A percentile compares a stretch with the other conserved stretches of the same genome.
Evolutionary conservation across 306 rosid genomes (phyloP).

Genomic region (Notholithocarpus densiflorus): DNA sequence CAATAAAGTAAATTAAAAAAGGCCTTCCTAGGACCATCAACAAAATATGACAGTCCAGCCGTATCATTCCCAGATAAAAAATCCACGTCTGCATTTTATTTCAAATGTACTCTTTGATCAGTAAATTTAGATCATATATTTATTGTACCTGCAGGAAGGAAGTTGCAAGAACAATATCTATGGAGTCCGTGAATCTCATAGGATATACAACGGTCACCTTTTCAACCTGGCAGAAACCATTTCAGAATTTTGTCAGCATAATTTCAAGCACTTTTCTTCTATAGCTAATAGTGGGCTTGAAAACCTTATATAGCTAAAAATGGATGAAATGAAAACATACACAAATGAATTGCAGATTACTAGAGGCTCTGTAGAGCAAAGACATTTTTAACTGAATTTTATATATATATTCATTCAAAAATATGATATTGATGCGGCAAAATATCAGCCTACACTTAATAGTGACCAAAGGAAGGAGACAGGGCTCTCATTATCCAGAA

Average conservation of each 20-base stretch:
- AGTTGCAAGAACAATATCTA: conserved; percentile 85
- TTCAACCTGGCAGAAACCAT: conserved; percentile 60
- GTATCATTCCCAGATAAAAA: neutral
- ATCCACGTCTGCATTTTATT: neutral
- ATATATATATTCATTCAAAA: neutral
- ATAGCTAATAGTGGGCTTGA: too few relatives aligned
- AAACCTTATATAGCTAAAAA: neutral
- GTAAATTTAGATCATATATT: neutral
- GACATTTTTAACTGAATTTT: neutral
- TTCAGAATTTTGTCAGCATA: conserved; percentile 7
- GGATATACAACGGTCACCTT: conserved; percentile 91
- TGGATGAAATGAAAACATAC: neutral
- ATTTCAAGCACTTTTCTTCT: neutral
- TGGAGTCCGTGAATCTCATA: conserved; percentile 89
- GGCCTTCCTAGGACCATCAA: conserved; percentile 3
- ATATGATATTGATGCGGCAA: neutral
- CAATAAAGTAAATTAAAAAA: too few relatives aligned
- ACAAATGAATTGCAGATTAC: neutral
- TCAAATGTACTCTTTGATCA: neutral
- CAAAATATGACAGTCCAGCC: neutral
- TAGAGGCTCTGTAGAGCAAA: neutral
- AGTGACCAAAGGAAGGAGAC: neutral
- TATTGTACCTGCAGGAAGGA: conserved; percentile 87
- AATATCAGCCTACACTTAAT: neutral
- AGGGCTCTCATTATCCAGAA: neutral